Evolutionary conservation across 352 stramenopile species (phyloP).

Genomic region (Proteromonas lacertae): DNA sequence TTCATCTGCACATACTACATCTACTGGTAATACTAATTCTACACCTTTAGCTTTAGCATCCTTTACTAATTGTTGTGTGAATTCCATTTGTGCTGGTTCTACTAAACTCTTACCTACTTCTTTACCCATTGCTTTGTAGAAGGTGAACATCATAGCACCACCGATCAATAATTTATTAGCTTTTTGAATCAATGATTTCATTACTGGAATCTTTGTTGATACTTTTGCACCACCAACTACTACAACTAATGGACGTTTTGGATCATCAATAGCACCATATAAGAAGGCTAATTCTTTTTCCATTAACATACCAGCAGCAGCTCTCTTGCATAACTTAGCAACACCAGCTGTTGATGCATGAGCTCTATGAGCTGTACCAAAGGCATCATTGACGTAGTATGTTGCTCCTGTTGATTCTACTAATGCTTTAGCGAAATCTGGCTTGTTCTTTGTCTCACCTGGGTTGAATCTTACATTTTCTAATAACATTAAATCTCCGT

Average conservation of each 20-base stretch:
- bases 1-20: slow-evolving; percentile 51
- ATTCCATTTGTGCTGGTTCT: slow-evolving; percentile 63
- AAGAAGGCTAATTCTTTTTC: slow-evolving; percentile 31
- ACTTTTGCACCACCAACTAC: slow-evolving; percentile 83
- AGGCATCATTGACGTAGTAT: slow-evolving; percentile 89
- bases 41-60: slow-evolving; percentile 42
- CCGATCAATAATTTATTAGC: slow-evolving; percentile 77
- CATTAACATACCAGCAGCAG: slow-evolving; percentile 68
- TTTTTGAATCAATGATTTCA: slow-evolving; percentile 69
- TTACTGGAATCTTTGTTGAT: slow-evolving; percentile 69
- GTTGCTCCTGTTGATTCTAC: slow-evolving; percentile 21
- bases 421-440: slow-evolving; percentile 63
- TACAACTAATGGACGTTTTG: slow-evolving; percentile 53
- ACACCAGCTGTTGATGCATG: slow-evolving; percentile 86
- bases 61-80: slow-evolving; percentile 49
- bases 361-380: slow-evolving; percentile 79
- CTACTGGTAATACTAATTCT: slow-evolving; percentile 46
- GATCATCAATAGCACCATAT: slow-evolving; percentile 23
- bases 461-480: slow-evolving; percentile 86
- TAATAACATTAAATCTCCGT: slow-evolving; percentile 59
- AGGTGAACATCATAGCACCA: slow-evolving; percentile 85
- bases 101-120: slow-evolving; percentile 64
- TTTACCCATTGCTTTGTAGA: slow-evolving; percentile 73
- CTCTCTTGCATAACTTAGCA: slow-evolving; percentile 59
- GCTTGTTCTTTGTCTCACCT: slow-evolving; percentile 79